Conservation (phyloP, 352 stramenopile species). For the Thraustochytrium striatum region DNA sequence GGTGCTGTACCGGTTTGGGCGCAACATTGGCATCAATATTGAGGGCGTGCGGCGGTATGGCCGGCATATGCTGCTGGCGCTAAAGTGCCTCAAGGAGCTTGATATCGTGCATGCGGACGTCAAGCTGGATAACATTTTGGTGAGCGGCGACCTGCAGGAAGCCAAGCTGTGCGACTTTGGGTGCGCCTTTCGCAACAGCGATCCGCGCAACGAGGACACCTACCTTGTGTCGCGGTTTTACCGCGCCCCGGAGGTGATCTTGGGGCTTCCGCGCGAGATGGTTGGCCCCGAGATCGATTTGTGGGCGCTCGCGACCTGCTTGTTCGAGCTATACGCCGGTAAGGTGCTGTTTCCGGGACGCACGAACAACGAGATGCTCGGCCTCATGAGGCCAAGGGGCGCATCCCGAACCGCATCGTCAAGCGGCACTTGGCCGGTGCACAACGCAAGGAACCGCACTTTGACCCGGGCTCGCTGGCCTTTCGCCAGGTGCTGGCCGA, state of each 20-base stretch:
- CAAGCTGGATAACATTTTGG: slow-evolving; percentile 95
- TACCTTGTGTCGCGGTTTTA: slow-evolving; percentile 99
- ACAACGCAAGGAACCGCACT: neutral
- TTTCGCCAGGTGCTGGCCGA: neutral
- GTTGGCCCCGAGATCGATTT: slow-evolving; percentile 90
- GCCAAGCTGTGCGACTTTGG: slow-evolving; percentile 97
- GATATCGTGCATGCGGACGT: slow-evolving; percentile 93
- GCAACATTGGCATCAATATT: slow-evolving; percentile 73
- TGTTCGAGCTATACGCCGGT: slow-evolving; percentile 96
- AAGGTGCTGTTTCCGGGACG: slow-evolving; percentile 90
- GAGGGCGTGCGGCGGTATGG: slow-evolving; percentile 70
- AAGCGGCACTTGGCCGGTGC: slow-evolving; percentile 52
- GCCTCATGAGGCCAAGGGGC: slow-evolving; percentile 93
- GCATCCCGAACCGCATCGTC: slow-evolving; percentile 57
- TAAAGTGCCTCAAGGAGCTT: slow-evolving; percentile 61
- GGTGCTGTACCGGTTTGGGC: slow-evolving; percentile 76
- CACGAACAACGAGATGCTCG: slow-evolving; percentile 97
- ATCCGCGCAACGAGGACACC: slow-evolving; percentile 85
- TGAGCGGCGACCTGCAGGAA: slow-evolving; percentile 87
- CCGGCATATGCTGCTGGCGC: slow-evolving; percentile 69
- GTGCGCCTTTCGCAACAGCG: slow-evolving; percentile 83
- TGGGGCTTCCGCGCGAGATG: slow-evolving; percentile 61
- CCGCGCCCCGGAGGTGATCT: slow-evolving; percentile 87
- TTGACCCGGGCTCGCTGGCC: slow-evolving; percentile 9
- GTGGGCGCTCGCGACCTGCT: slow-evolving; percentile 89